Base-by-base conservation (phyloP, 1,139 yeast species). In the Protomyces inundatus region DNA sequence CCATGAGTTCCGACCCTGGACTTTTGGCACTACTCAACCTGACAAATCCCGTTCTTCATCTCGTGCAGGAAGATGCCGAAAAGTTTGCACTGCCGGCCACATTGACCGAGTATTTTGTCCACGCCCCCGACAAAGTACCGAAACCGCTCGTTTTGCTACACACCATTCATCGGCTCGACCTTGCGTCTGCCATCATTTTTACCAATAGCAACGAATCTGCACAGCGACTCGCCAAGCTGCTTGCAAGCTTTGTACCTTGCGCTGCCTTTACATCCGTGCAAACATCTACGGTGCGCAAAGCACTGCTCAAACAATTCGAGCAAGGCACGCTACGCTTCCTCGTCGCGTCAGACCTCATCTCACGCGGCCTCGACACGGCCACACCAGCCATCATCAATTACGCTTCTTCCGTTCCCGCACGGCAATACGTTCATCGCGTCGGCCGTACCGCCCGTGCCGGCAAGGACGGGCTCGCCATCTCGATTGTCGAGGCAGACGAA, bases 391-490 rank as follows among this genome's bases (percentile, higher is more conserved):
- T 93, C 1, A 78, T 93, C 9, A 88, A 93, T 69, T 93, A 83
- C 73, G 97, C 93, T 73, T 85, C 97, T 0, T 96, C 97, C 0
- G 87, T 82, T 67, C 95, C 91, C 68, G 82, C 90, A 80, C 97
- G 96, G 67, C 98, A 93, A 72, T 93, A 93, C 72, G 95, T 95
- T 6, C 99, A 93, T 75, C 80, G 98, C 36, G 96, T 91, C 0
- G 99, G 99, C 0, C 79, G 99, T 68, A 93, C 98, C 0, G 99
- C 97, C 0, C 80, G 99, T 66, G 98, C 97, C 0, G 95, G 95
- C 0, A 80, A 80, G 50, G 73, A 74, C 0, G 98, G 98, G 0
- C 80, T 82, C 0, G 96, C 97, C 0, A 76, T 87, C 5, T 87
- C 97, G 0, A 82, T 93, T 68, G 80, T 93, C 1, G 76, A 84